phyloP scores from a whole-genome alignment of 108 stramenopile species.

The Epithemia pelagica region DNA sequence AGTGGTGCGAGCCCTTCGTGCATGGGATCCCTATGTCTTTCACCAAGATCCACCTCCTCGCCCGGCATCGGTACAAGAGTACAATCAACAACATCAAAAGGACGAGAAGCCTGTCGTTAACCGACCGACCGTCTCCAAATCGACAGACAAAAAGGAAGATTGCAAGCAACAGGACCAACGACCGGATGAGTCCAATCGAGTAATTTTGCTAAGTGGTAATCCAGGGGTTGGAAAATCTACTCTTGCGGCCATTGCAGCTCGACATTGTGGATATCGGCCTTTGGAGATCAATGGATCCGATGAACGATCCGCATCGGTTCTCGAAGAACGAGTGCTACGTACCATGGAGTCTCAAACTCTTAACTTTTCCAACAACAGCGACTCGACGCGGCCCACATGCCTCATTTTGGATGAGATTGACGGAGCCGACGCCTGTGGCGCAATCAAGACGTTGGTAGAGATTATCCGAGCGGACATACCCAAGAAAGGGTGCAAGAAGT shows the following conservation, averaged over 20 bases:
- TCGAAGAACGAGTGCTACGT: conserved; percentile 67
- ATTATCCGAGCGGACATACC: conserved; percentile 82
- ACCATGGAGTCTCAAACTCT: conserved; percentile 86
- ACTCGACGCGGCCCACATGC: conserved; percentile 65
- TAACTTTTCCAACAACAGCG: conserved; percentile 21
- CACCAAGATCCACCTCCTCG: conserved; percentile 47
- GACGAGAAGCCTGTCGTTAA: conserved; percentile 13
- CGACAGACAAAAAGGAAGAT: conserved; percentile 1
- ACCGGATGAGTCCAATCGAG: conserved; percentile 54
- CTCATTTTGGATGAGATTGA: conserved; percentile 96
- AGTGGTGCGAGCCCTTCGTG: conserved; percentile 79
- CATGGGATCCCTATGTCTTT: conserved; percentile 96
- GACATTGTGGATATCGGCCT: conserved; percentile 88
- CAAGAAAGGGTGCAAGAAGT: conserved; percentile 5
- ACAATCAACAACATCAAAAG: conserved; percentile 11
- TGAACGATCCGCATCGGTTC: conserved; percentile 82
- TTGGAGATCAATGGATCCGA: conserved; percentile 96
- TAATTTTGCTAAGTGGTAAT: conserved; percentile 85
- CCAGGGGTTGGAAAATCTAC: conserved; percentile 97
- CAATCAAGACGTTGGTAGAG: conserved; percentile 76
- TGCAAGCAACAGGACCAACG: conserved; percentile 45
- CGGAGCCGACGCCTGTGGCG: conserved; percentile 86
- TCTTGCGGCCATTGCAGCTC: conserved; percentile 87
- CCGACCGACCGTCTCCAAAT: conserved; percentile 2
- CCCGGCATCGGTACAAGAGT: conserved; percentile 18